Conservation (phyloP, 208 protist genomes). For the Phytomonas sp. region DNA sequence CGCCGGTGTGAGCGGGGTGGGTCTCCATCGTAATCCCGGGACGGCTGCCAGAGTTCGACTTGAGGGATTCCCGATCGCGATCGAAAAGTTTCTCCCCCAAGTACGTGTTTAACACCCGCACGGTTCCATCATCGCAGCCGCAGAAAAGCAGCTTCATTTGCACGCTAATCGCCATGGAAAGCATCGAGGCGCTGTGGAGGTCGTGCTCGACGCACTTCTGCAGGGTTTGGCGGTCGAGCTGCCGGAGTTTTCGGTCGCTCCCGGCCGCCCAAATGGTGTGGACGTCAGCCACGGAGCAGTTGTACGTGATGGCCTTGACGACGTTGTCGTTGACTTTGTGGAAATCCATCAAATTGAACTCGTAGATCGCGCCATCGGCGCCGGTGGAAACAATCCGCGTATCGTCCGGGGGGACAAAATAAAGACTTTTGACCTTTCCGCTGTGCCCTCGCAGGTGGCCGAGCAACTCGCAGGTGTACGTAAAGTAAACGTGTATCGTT, state of each 20-base stretch:
- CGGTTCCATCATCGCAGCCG: constrained; percentile 88
- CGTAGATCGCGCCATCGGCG: constrained; percentile 93
- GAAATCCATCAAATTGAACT: constrained; percentile 91
- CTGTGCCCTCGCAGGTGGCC: constrained; percentile 94
- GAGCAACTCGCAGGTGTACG: constrained; percentile 93
- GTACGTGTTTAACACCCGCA: constrained; percentile 89
- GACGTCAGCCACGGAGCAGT: constrained; percentile 73
- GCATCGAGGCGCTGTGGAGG: constrained; percentile 62
- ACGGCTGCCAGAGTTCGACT: constrained; percentile 10
- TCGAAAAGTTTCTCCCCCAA: constrained; percentile 62
- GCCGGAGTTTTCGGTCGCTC: constrained; percentile 89
- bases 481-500: constrained; percentile 94
- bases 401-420: constrained; percentile 90
- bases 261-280: constrained; percentile 89
- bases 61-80: not conserved
- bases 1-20: constrained; percentile 73
- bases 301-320: constrained; percentile 90
- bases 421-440: constrained; percentile 85
- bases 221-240: constrained; percentile 72
- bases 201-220: constrained; percentile 57
- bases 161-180: constrained; percentile 78
- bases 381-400: constrained; percentile 86
- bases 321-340: constrained; percentile 90
- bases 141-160: constrained; percentile 91
- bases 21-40: constrained; percentile 78